phyloP scores from a whole-genome alignment of 169 alveolate species.

The Plasmodium cynomolgi region DNA sequence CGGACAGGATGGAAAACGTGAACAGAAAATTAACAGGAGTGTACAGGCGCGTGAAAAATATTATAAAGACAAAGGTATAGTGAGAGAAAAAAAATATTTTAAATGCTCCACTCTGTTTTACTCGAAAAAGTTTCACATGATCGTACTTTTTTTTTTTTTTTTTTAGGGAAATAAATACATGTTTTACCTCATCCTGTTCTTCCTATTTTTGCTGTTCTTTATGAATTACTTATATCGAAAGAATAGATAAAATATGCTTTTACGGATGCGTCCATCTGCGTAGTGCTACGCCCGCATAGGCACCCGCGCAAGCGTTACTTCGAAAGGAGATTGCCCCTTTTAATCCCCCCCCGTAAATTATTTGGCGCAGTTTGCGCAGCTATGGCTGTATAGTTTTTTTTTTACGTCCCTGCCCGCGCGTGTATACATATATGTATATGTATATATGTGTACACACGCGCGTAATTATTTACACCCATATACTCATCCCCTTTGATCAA shows the following conservation, averaged over 20 bases:
- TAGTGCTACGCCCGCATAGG: background rate
- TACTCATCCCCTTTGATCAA: background rate
- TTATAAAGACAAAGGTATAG: constrained; percentile 61
- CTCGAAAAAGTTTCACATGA: background rate
- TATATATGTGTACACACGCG: background rate
- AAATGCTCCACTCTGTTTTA: background rate
- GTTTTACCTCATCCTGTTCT: constrained; percentile 56
- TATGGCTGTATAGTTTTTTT: constrained; percentile 5
- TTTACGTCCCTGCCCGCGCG: background rate
- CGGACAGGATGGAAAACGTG: constrained; percentile 58
- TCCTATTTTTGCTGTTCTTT: constrained; percentile 49
- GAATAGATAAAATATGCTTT: constrained; percentile 10
- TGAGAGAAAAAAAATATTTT: background rate
- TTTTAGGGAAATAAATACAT: constrained; percentile 67
- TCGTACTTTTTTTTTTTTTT: constrained; percentile 2
- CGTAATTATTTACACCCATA: background rate
- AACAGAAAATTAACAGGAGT: constrained; percentile 65
- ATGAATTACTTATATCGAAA: constrained; percentile 66
- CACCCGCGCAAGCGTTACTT: background rate
- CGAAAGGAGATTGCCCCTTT: background rate
- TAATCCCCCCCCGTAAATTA: background rate
- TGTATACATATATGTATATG: background rate
- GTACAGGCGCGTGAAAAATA: constrained; percentile 53
- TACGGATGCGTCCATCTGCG: background rate
- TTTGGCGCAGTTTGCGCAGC: background rate